phyloP scores from a whole-genome alignment of 2,329 filamentous ascomycete species.

The Beauveria medogensis region DNA sequence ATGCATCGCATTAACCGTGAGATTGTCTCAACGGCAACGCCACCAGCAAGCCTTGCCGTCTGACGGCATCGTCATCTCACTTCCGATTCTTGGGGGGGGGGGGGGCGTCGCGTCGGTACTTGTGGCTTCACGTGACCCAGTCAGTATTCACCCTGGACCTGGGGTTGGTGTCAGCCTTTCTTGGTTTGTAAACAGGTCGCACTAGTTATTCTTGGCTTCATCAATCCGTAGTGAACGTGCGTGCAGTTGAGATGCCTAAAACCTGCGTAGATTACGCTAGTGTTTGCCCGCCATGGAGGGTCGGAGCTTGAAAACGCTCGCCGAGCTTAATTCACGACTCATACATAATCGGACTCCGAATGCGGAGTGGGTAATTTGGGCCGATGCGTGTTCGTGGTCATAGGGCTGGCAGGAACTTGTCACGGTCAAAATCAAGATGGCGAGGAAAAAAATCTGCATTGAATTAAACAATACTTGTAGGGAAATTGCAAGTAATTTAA shows the following conservation, averaged over 20 bases:
- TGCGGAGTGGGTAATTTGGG: not conserved
- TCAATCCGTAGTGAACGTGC: not conserved
- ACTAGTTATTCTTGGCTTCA: not conserved
- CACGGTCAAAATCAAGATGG: not conserved
- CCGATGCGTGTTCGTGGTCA: not conserved
- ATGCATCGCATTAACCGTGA: not conserved
- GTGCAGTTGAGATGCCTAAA: not conserved
- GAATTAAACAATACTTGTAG: not conserved
- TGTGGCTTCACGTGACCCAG: not conserved
- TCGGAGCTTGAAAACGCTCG: not conserved
- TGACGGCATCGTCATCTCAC: not conserved
- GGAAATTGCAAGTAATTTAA: not conserved
- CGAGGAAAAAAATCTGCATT: not conserved
- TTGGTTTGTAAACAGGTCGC: not conserved
- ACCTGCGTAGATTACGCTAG: too few relatives aligned
- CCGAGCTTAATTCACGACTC: not conserved
- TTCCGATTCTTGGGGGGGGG: not conserved
- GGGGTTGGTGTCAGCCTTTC: not conserved
- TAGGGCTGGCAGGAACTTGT: not conserved
- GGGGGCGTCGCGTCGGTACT: not conserved
- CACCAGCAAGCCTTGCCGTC: not conserved
- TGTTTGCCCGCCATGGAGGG: not conserved
- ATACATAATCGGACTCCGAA: not conserved
- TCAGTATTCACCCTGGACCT: not conserved
- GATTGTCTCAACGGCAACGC: not conserved